Percentiles rank a stretch among this genome's conserved stretches.
These are phyloP conservation scores for Persicaria maculosa DNA, from an alignment of 148 eudicot species.

Conservation along the genomic window DNA sequence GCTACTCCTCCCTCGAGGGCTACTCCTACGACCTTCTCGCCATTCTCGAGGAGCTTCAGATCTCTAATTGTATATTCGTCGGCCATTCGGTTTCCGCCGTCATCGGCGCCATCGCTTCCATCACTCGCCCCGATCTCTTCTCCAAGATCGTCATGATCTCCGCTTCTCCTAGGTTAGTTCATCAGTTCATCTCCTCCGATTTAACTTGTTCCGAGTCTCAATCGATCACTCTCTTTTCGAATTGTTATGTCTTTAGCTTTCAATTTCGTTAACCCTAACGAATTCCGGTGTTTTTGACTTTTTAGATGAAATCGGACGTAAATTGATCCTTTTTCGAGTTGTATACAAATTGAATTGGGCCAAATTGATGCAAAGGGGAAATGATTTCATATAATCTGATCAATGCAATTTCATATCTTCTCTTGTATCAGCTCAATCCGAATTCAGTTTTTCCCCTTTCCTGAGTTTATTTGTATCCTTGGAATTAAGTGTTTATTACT, in stretches of 20 bases:
- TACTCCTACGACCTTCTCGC: constrained; percentile 66
- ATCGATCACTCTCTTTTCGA: neutral
- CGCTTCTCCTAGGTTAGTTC: constrained; percentile 64
- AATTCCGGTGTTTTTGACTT: neutral
- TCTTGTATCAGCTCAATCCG: neutral
- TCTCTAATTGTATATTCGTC: constrained; percentile 50
- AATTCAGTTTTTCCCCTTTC: neutral
- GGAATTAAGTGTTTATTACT: neutral
- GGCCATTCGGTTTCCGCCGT: constrained; percentile 85
- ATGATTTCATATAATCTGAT: no score
- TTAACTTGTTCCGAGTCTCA: neutral
- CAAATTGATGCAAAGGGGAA: neutral
- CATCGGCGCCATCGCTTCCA: constrained; percentile 63
- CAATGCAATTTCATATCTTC: no score
- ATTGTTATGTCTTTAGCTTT: neutral
- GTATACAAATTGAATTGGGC: neutral
- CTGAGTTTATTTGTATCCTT: no score
- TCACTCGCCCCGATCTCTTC: constrained; percentile 74
- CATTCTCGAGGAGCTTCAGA: constrained; percentile 51
- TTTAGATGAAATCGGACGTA: neutral
- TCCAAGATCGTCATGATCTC: constrained; percentile 50
- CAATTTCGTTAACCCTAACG: neutral
- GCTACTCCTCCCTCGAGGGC: constrained; percentile 62
- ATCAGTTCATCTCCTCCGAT: neutral
- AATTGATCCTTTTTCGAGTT: neutral